Conservation (phyloP, 1,139 yeast species). For the Scheffersomyces segobiensis region DNA sequence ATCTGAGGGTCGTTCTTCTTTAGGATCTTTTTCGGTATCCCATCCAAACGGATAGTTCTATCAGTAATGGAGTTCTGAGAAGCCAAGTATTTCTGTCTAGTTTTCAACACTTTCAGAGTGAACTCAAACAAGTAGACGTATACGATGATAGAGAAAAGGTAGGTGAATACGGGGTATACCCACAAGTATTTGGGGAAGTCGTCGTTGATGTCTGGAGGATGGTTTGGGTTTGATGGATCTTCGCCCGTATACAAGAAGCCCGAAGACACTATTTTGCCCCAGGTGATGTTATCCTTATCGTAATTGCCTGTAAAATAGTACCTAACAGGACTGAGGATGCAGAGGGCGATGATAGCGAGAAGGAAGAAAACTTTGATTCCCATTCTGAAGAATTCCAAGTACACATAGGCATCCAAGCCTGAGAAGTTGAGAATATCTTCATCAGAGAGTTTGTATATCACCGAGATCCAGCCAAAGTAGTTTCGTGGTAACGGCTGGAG, state of each 20-base stretch:
- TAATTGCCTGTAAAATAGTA: slow-evolving; percentile 48
- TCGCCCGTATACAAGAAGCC: not conserved
- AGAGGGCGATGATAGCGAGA: slow-evolving; percentile 38
- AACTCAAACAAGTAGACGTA: slow-evolving; percentile 35
- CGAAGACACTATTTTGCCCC: slow-evolving; percentile 1
- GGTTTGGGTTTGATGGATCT: slow-evolving; percentile 2
- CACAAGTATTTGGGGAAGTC: slow-evolving; percentile 28
- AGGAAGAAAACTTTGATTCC: slow-evolving; percentile 41
- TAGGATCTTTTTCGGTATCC: slow-evolving; percentile 48
- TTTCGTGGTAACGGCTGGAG: slow-evolving; percentile 39
- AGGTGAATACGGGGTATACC: slow-evolving; percentile 46
- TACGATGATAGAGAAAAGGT: slow-evolving; percentile 39
- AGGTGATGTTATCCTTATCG: slow-evolving; percentile 37
- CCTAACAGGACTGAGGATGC: slow-evolving; percentile 44
- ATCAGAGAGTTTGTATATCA: slow-evolving; percentile 37
- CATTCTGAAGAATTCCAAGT: slow-evolving; percentile 46
- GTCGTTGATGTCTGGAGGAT: slow-evolving; percentile 14
- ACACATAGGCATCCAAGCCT: slow-evolving; percentile 50
- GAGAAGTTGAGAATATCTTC: slow-evolving; percentile 42
- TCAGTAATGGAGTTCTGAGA: slow-evolving; percentile 47
- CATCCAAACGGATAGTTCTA: slow-evolving; percentile 46
- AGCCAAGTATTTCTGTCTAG: slow-evolving; percentile 45
- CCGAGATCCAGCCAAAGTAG: slow-evolving; percentile 43
- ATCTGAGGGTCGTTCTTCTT: slow-evolving; percentile 38
- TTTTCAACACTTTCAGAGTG: slow-evolving; percentile 37